Evolutionary conservation across 2,329 filamentous ascomycete genomes (phyloP).

Genomic region (Zymoseptoria passerinii): DNA sequence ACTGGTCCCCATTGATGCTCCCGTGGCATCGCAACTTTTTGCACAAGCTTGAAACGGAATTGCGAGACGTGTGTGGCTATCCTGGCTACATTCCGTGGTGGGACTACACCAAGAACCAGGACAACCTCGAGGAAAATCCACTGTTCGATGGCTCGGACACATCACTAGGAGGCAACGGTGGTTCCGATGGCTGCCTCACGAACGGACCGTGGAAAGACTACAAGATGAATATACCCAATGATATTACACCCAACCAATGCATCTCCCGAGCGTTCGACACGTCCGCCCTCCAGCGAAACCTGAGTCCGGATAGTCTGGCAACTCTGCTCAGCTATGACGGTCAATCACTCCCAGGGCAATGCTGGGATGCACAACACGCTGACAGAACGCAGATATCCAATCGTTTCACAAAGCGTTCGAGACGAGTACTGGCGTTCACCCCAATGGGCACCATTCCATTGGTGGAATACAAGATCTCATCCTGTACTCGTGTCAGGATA

Average conservation of each 20-base stretch:
- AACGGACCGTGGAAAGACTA: conserved; percentile 44
- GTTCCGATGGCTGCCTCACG: conserved; percentile 39
- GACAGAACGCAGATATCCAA: neutral
- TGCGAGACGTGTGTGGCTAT: conserved; percentile 10
- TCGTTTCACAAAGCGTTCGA: neutral
- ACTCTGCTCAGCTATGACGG: neutral
- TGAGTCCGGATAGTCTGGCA: neutral
- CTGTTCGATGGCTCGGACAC: conserved; percentile 49
- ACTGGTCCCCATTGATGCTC: conserved; percentile 4
- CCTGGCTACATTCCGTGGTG: conserved; percentile 35
- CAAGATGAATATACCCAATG: conserved; percentile 36
- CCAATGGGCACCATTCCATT: neutral
- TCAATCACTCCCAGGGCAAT: neutral
- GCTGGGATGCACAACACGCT: neutral
- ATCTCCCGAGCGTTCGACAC: neutral
- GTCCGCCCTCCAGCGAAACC: neutral
- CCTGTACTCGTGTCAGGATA: neutral
- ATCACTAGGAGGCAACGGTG: conserved; percentile 25
- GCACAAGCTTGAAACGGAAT: conserved; percentile 8
- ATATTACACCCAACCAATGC: neutral
- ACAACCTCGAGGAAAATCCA: conserved; percentile 37
- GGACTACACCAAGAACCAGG: conserved; percentile 44
- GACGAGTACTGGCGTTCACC: neutral
- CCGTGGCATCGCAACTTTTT: conserved; percentile 14
- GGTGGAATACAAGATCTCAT: neutral